Percentiles rank a stretch among this genome's conserved stretches.
Evolutionary conservation across 2,329 filamentous ascomycete genomes (phyloP).

Genomic region (Aspergillus latus): DNA sequence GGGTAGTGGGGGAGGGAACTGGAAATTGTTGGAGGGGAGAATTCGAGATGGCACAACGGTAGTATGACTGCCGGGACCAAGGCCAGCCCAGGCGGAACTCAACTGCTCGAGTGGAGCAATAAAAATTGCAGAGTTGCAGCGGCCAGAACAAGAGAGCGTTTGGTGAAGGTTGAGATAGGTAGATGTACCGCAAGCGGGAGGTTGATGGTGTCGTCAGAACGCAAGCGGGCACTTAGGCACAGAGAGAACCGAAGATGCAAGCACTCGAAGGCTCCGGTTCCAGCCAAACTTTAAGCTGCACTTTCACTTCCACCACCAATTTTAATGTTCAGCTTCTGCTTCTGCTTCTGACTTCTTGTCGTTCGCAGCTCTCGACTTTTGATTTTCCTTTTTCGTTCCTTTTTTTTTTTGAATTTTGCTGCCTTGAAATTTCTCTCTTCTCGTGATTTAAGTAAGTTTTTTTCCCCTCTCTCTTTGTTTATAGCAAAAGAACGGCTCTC

Average conservation of each 20-base stretch:
- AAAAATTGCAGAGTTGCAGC: constrained; percentile 10
- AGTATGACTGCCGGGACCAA: constrained; percentile 25
- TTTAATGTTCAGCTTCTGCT: constrained; percentile 4
- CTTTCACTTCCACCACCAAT: constrained; percentile 9
- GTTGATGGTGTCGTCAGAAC: constrained; percentile 37
- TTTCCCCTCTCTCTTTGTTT: constrained; percentile 3
- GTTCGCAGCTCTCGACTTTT: not conserved
- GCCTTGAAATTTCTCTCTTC: constrained; percentile 2
- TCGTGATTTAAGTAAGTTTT: constrained; percentile 7
- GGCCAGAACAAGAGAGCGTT: constrained; percentile 2
- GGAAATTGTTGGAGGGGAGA: constrained; percentile 13
- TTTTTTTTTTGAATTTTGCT: not conserved
- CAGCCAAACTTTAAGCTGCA: constrained; percentile 31
- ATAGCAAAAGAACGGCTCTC: not conserved
- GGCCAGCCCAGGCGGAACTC: constrained; percentile 15
- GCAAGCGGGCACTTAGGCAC: constrained; percentile 34
- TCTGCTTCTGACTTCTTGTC: not conserved
- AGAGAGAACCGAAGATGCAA: constrained; percentile 15
- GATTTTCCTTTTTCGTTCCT: not conserved
- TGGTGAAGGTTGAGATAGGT: not conserved
- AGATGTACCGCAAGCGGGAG: constrained; percentile 30
- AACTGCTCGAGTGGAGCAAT: constrained; percentile 28
- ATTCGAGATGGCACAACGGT: constrained; percentile 26
- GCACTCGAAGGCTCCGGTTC: constrained; percentile 22
- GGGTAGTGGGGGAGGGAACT: constrained; percentile 20